phyloP scores from a whole-genome alignment of 75 land plant species.

The Sequoiadendron giganteum region DNA sequence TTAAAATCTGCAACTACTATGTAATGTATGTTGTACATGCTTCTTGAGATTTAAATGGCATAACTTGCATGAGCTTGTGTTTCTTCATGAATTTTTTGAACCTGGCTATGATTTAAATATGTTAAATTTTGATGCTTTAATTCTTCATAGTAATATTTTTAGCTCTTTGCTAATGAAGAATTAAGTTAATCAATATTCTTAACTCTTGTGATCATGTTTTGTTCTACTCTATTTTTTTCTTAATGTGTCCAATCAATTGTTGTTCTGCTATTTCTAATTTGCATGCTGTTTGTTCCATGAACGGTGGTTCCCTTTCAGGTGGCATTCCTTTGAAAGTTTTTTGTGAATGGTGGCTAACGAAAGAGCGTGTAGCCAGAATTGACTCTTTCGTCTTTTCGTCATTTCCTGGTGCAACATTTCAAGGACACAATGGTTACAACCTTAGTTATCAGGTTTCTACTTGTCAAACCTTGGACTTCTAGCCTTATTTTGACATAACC shows the following conservation, averaged over 20 bases:
- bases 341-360: constrained; percentile 80
- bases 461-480: constrained; percentile 6
- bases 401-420: constrained; percentile 68
- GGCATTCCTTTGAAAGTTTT: constrained; percentile 61
- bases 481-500: background rate
- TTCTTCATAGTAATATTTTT: background rate
- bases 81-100: background rate
- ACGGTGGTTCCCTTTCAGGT: constrained; percentile 34
- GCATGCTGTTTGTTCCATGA: background rate
- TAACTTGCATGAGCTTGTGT: background rate
- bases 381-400: constrained; percentile 68
- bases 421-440: constrained; percentile 64
- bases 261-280: background rate
- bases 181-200: background rate
- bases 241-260: background rate
- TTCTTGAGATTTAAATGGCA: background rate
- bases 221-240: background rate
- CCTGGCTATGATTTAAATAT: background rate
- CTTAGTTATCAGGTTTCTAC: constrained; percentile 66
- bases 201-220: background rate
- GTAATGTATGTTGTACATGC: background rate
- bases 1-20: background rate
- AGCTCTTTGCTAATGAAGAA: background rate
- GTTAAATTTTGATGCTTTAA: background rate
- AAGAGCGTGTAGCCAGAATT: constrained; percentile 49